Evolutionary conservation across 75 land plant genomes (phyloP).

Genomic region (Adiantum capillusveneris): DNA sequence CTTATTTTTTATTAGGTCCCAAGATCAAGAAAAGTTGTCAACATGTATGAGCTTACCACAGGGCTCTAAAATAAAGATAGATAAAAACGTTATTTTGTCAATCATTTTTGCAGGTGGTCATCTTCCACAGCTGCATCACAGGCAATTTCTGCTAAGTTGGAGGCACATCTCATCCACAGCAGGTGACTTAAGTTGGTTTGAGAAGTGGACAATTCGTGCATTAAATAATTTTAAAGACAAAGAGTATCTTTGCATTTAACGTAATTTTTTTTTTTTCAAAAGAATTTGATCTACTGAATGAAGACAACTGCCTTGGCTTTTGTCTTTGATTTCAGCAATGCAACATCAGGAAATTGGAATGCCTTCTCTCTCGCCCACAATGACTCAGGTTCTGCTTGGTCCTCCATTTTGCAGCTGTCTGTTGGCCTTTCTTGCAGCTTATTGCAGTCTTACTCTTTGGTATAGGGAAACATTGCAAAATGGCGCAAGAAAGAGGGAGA

Average conservation of each 20-base stretch:
- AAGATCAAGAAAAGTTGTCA: too few relatives aligned
- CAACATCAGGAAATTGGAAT: slow-evolving; percentile 79
- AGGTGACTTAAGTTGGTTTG: background rate
- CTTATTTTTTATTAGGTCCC: too few relatives aligned
- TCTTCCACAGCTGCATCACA: too few relatives aligned
- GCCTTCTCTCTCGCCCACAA: slow-evolving; percentile 99
- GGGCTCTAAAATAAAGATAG: too few relatives aligned
- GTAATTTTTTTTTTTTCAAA: background rate
- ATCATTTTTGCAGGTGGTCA: too few relatives aligned
- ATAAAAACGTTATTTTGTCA: too few relatives aligned
- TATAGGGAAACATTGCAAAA: slow-evolving; percentile 82
- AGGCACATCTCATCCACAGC: background rate
- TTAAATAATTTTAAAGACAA: too few relatives aligned
- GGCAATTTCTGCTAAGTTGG: background rate
- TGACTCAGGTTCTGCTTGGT: slow-evolving; percentile 69
- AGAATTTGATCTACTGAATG: background rate
- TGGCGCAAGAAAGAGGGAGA: slow-evolving; percentile 98
- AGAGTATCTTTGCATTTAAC: background rate
- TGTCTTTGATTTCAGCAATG: background rate
- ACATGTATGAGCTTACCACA: too few relatives aligned
- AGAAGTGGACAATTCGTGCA: too few relatives aligned
- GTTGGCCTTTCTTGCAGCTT: background rate
- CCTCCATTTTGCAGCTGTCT: background rate
- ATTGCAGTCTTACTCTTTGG: background rate
- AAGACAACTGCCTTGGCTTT: background rate